phyloP scores from a whole-genome alignment of 2,329 filamentous ascomycete genomes.

The Claviceps sp. region DNA sequence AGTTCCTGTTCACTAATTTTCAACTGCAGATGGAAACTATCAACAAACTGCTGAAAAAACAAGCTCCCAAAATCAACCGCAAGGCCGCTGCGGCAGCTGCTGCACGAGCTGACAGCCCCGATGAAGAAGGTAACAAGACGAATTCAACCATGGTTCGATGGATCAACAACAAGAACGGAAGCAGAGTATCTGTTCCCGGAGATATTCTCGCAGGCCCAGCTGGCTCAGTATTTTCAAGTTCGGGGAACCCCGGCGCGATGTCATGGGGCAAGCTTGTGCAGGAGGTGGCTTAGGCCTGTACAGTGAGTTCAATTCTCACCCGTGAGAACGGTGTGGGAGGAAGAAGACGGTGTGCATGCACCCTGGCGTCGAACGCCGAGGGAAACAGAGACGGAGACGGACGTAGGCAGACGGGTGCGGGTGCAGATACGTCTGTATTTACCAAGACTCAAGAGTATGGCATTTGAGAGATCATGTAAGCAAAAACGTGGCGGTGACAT shows the following conservation, averaged over 20 bases:
- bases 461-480: no score
- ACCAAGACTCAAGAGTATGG: no score
- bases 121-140: constrained; percentile 33
- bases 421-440: no score
- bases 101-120: constrained; percentile 34
- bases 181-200: constrained; percentile 47
- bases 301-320: background rate
- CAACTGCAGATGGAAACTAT: constrained; percentile 65
- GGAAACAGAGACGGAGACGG: background rate
- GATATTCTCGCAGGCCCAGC: constrained; percentile 53
- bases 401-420: no score
- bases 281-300: constrained; percentile 31
- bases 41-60: constrained; percentile 79
- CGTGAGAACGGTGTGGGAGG: background rate
- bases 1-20: background rate
- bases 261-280: constrained; percentile 38
- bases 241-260: constrained; percentile 14
- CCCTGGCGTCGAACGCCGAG: background rate
- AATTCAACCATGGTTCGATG: constrained; percentile 55
- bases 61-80: constrained; percentile 60
- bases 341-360: background rate
- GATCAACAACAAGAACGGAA: constrained; percentile 54
- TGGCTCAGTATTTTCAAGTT: constrained; percentile 42
- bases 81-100: constrained; percentile 29
- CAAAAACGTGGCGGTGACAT: no score